These are phyloP conservation scores for Aleurites moluccanus DNA, from an alignment of 441 rosid genomes.

Conservation along the genomic window DNA sequence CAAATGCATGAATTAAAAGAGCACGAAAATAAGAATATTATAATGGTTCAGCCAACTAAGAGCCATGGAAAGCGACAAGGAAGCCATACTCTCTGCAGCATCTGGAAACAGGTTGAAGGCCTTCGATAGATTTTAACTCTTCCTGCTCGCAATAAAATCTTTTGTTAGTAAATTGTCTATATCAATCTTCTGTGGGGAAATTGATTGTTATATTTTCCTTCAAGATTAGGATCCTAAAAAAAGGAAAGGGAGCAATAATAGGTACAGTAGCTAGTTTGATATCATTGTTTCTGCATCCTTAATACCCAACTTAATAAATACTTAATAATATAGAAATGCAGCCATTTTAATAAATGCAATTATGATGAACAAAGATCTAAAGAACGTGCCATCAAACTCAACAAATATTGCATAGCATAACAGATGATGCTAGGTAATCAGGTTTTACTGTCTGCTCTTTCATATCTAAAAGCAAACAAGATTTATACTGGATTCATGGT, in stretches of 20 bases:
- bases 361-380: not conserved
- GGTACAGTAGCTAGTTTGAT: not conserved
- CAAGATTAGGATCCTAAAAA: not conserved
- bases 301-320: not conserved
- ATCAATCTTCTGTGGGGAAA: not conserved
- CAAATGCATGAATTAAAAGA: not conserved
- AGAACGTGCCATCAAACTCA: not conserved
- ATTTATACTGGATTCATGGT: not conserved
- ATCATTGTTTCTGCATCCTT: not conserved
- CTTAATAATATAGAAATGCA: not conserved
- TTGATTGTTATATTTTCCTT: not conserved
- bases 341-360: not conserved
- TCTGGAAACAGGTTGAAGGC: constrained; percentile 43
- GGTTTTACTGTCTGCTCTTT: no score
- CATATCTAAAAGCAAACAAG: not conserved
- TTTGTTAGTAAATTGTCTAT: constrained; percentile 4
- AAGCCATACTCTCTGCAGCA: constrained; percentile 59
- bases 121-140: constrained; percentile 47
- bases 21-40: not conserved
- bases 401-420: not conserved
- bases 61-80: no score
- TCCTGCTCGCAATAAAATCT: constrained; percentile 35
- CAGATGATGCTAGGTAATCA: not conserved
- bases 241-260: not conserved
- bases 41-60: not conserved